Percentiles rank a stretch among this genome's conserved stretches.
Conservation (phyloP, 202 grass and related monocot species). For the Carex arenaria region DNA sequence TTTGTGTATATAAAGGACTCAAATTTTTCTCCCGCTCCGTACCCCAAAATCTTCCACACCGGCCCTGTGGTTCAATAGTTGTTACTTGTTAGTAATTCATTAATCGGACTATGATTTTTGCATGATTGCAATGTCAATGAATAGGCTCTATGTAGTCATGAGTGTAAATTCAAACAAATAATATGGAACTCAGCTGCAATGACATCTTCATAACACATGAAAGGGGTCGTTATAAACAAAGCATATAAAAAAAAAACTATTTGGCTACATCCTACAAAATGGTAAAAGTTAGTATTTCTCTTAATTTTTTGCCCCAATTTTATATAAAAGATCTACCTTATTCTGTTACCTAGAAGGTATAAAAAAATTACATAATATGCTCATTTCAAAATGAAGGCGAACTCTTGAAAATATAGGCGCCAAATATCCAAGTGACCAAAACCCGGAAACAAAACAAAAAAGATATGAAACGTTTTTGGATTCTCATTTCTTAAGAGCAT, state of each 20-base stretch:
- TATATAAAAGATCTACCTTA: constrained; percentile 2
- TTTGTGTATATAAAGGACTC: too few species aligned
- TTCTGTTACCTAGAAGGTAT: not conserved
- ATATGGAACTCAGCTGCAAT: not conserved
- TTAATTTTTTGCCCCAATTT: not conserved
- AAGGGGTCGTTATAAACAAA: not conserved
- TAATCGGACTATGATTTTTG: not conserved
- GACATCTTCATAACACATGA: not conserved
- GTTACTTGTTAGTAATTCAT: not conserved
- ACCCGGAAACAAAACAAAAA: not conserved
- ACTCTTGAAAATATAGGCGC: not conserved
- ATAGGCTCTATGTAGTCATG: not conserved
- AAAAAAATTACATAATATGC: not conserved
- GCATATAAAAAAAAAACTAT: not conserved
- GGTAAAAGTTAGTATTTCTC: not conserved
- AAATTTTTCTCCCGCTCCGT: too few species aligned
- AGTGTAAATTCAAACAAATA: not conserved
- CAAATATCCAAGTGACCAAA: not conserved
- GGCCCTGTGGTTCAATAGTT: too few species aligned
- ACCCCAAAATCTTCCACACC: too few species aligned
- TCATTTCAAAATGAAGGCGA: constrained; percentile 11
- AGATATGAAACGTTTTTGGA: not conserved
- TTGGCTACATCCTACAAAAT: not conserved
- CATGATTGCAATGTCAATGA: not conserved
- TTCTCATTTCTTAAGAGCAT: constrained; percentile 64